Evolutionary conservation across 306 rosid genomes (phyloP).

Genomic region (Potentilla sterilis): DNA sequence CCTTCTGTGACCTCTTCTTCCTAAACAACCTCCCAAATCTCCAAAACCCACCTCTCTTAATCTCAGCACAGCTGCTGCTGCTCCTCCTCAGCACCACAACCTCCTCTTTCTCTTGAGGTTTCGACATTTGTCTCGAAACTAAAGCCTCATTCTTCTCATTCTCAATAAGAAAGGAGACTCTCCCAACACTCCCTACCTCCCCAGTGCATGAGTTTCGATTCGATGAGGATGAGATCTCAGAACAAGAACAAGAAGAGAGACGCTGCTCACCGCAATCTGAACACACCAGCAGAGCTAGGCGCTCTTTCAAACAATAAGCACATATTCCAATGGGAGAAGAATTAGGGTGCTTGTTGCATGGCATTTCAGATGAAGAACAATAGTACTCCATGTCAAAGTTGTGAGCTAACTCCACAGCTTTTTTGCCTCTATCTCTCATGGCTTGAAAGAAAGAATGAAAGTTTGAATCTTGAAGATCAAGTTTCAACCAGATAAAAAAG

Average conservation of each 20-base stretch:
- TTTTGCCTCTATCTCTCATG: slow-evolving; percentile 84
- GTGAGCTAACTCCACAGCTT: slow-evolving; percentile 44
- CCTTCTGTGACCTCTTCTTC: slow-evolving; percentile 61
- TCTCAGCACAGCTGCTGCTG: slow-evolving; percentile 72
- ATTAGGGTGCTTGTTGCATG: slow-evolving; percentile 80
- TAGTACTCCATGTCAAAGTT: slow-evolving; percentile 64
- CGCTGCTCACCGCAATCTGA: slow-evolving; percentile 99
- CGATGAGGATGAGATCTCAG: slow-evolving; percentile 79
- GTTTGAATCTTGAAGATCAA: slow-evolving; percentile 6
- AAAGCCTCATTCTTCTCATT: slow-evolving; percentile 55
- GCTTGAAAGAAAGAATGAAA: slow-evolving; percentile 6
- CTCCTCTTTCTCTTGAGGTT: slow-evolving; percentile 47
- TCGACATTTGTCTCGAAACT: slow-evolving; percentile 33
- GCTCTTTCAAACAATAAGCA: slow-evolving; percentile 82
- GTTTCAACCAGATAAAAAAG: slow-evolving; percentile 1
- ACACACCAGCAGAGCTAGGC: slow-evolving; percentile 74
- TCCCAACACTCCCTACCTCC: slow-evolving; percentile 86
- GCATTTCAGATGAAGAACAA: slow-evolving; percentile 65
- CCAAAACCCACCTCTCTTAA: slow-evolving; percentile 68
- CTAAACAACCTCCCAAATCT: slow-evolving; percentile 65
- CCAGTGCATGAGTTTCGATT: slow-evolving; percentile 78
- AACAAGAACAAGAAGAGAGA: slow-evolving; percentile 94
- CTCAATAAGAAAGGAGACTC: slow-evolving; percentile 89
- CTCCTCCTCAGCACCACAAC: slow-evolving; percentile 57
- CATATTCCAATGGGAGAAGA: slow-evolving; percentile 83